Base-by-base conservation (phyloP, 1,284 basidiomycete genomes). In the Stygiomarasmius scandens region DNA sequence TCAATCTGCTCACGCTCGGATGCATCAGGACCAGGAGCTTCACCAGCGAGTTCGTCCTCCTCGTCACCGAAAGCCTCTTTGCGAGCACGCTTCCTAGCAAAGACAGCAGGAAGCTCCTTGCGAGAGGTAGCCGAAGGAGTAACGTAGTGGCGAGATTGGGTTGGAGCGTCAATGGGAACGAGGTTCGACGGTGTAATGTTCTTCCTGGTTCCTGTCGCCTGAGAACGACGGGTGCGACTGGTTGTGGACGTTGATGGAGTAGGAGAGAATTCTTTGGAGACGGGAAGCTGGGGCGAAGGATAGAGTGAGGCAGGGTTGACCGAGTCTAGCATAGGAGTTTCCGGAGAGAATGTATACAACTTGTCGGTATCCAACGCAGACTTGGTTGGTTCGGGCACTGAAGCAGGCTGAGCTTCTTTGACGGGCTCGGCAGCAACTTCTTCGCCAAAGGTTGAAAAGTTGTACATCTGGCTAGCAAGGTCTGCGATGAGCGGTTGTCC, bases 1-100 rank as follows among this genome's bases (percentile, higher is more conserved):
- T 87, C 89, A 63, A 93, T 92, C 55, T 85, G 82, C 61, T 87
- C 81, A 63, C 80, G 69, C 69, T 85, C 87, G 1, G 74, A 75
- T 38, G 72, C 71, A 57, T 74, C 72, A 48, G 74, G 72, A 10
- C 71, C 70, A n/a, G 74, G 63, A 38, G 54, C 38, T 22, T 55
- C 60, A 23, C 64, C 63, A 27, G 52, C 52, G 45, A 52, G 6
- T 58, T 75, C 67, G 25, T 75, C 74, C 14, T 72, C 73, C 51
- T 83, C 83, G 3, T 74, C 76, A 0, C 68, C 81, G 34, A 83
- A 81, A 20, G 74, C 83, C 55, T 72, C 70, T 0, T 77, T 77
- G 2, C 81, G 77, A 0, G 77, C 71, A 16, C 87, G 84, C 71
- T 90, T 89, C 61, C 80, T 81, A 20, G 78, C 74, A 65, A 80